phyloP scores from a whole-genome alignment of 2,329 filamentous ascomycete species.

The Cadophora sp. region DNA sequence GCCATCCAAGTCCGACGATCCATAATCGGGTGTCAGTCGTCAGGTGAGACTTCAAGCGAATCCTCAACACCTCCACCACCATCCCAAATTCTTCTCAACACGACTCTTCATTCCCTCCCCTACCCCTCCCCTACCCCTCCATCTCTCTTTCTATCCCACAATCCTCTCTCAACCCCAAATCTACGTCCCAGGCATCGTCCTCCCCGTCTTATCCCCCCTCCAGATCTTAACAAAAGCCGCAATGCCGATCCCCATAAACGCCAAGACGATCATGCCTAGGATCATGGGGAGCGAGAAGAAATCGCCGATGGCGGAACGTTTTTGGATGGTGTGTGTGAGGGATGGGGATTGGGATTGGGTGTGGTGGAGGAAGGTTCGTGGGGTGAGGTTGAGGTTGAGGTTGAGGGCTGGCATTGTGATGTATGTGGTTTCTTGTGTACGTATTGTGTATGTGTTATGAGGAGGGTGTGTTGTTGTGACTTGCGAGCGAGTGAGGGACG shows the following conservation, averaged over 20 bases:
- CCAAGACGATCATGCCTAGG: background rate
- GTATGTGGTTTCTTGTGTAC: background rate
- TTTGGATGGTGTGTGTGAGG: background rate
- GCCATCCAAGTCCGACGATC: too few relatives aligned
- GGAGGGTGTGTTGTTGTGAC: background rate
- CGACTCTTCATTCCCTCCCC: too few relatives aligned
- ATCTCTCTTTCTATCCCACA: background rate
- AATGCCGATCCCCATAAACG: background rate
- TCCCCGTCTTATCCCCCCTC: background rate
- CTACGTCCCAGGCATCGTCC: background rate
- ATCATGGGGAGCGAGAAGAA: slow-evolving; percentile 11
- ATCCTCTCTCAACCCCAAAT: background rate
- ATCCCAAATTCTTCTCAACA: too few relatives aligned
- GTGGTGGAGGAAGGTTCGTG: background rate
- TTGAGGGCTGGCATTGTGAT: slow-evolving; percentile 2
- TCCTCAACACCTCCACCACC: too few relatives aligned
- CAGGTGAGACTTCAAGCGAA: too few relatives aligned
- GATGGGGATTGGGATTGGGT: too few relatives aligned
- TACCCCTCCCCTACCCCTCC: too few relatives aligned
- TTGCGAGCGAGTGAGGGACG: too few relatives aligned
- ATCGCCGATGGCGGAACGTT: slow-evolving; percentile 13
- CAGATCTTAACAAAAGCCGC: slow-evolving; percentile 10
- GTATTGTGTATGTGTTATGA: background rate
- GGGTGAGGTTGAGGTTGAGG: background rate
- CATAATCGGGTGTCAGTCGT: too few relatives aligned